phyloP scores from a whole-genome alignment of 768 basidiomycete species.

The Kwoniella dendrophila region DNA sequence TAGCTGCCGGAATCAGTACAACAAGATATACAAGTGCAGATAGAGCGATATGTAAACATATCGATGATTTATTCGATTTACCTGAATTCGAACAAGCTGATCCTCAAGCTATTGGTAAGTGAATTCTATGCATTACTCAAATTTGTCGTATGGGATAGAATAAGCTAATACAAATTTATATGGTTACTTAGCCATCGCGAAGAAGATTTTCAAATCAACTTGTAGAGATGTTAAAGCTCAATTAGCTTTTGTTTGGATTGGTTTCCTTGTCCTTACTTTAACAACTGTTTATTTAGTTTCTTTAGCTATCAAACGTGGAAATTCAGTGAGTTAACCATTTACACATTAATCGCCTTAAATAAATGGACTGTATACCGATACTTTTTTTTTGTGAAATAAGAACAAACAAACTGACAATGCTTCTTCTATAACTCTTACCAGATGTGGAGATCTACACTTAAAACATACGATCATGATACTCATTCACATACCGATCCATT shows the following conservation, averaged over 20 bases:
- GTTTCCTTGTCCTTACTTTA: constrained; percentile 20
- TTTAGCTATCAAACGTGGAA: constrained; percentile 14
- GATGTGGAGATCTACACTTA: constrained; percentile 17
- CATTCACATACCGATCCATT: constrained; percentile 27
- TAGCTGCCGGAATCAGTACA: constrained; percentile 28
- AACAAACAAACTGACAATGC: neutral
- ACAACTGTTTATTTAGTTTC: constrained; percentile 23
- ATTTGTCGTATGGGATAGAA: neutral
- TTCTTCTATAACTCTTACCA: neutral
- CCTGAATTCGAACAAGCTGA: constrained; percentile 33
- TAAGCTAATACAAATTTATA: neutral
- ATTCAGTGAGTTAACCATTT: constrained; percentile 22
- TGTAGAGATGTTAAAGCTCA: constrained; percentile 35
- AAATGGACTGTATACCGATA: constrained; percentile 2
- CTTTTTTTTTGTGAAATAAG: neutral
- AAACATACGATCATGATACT: constrained; percentile 9
- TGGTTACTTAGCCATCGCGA: constrained; percentile 15
- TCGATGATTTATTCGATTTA: constrained; percentile 34
- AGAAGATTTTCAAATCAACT: constrained; percentile 35
- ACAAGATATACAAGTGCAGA: constrained; percentile 28
- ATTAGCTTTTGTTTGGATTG: constrained; percentile 44
- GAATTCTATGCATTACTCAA: neutral
- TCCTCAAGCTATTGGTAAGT: constrained; percentile 24
- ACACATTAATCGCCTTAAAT: too few relatives aligned
- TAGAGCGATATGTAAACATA: constrained; percentile 36